Conservation (phyloP, 2,329 filamentous ascomycete genomes). For the Aotearoamyces nothofagi region DNA sequence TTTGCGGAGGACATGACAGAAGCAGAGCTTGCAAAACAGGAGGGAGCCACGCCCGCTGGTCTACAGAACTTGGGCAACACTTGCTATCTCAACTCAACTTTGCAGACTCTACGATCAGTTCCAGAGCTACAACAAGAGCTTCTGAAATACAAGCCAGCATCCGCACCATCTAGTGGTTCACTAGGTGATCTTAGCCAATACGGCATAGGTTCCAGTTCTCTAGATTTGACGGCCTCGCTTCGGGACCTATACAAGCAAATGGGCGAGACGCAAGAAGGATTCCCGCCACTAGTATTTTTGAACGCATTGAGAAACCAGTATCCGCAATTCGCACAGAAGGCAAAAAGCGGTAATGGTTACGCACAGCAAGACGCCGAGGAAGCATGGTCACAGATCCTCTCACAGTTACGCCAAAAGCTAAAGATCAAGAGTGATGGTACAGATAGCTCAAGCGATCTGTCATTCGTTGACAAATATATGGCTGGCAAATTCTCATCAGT, state of each 20-base stretch:
- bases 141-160: constrained; percentile 37
- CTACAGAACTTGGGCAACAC: constrained; percentile 92
- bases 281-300: constrained; percentile 71
- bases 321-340: constrained; percentile 85
- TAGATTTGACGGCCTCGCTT: constrained; percentile 64
- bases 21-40: constrained; percentile 70
- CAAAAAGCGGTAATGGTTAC: constrained; percentile 68
- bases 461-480: constrained; percentile 86
- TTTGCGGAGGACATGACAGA: constrained; percentile 98
- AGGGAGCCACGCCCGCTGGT: constrained; percentile 75
- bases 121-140: constrained; percentile 82
- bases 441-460: constrained; percentile 36
- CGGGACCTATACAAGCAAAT: constrained; percentile 79
- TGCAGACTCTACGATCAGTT: constrained; percentile 80
- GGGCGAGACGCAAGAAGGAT: constrained; percentile 77
- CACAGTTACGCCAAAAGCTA: constrained; percentile 66
- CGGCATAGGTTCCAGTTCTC: constrained; percentile 25
- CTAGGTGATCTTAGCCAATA: constrained; percentile 29
- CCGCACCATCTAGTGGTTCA: constrained; percentile 10
- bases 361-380: constrained; percentile 99
- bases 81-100: constrained; percentile 93
- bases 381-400: constrained; percentile 90
- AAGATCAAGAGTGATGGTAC: constrained; percentile 35
- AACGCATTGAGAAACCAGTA: constrained; percentile 63
- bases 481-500: constrained; percentile 64